Conservation (phyloP, 768 basidiomycete genomes). For the Mrakia blollopis region DNA sequence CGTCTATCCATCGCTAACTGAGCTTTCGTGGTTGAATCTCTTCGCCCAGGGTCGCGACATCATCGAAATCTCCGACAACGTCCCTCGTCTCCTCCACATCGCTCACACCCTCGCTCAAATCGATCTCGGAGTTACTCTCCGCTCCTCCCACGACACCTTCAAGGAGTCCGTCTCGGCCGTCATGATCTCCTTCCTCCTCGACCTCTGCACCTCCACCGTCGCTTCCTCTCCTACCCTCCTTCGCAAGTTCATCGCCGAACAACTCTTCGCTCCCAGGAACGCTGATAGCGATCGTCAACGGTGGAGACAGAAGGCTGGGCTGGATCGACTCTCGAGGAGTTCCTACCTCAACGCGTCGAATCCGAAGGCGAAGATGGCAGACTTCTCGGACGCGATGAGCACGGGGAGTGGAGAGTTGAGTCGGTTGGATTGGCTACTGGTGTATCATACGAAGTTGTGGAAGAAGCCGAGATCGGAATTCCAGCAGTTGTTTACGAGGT, state of each 20-base stretch:
- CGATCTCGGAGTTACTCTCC: slow-evolving; percentile 84
- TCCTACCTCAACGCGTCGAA: neutral
- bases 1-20: neutral
- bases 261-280: slow-evolving; percentile 61
- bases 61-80: slow-evolving; percentile 63
- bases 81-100: slow-evolving; percentile 61
- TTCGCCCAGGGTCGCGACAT: slow-evolving; percentile 62
- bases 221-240: slow-evolving; percentile 60
- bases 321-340: neutral
- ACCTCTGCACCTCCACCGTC: slow-evolving; percentile 65
- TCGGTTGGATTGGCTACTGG: slow-evolving; percentile 66
- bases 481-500: slow-evolving; percentile 74
- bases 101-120: slow-evolving; percentile 77
- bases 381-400: neutral
- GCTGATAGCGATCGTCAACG: slow-evolving; percentile 29
- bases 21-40: neutral
- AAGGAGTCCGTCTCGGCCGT: slow-evolving; percentile 77
- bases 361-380: neutral
- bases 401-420: slow-evolving; percentile 48
- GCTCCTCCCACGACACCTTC: slow-evolving; percentile 80
- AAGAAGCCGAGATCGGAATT: slow-evolving; percentile 72
- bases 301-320: slow-evolving; percentile 7
- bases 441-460: slow-evolving; percentile 81
- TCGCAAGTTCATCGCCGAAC: slow-evolving; percentile 65
- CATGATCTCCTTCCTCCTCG: slow-evolving; percentile 52